These are phyloP conservation scores for Aphanomyces astaci DNA, from an alignment of 352 stramenopile species.

Conservation along the genomic window DNA sequence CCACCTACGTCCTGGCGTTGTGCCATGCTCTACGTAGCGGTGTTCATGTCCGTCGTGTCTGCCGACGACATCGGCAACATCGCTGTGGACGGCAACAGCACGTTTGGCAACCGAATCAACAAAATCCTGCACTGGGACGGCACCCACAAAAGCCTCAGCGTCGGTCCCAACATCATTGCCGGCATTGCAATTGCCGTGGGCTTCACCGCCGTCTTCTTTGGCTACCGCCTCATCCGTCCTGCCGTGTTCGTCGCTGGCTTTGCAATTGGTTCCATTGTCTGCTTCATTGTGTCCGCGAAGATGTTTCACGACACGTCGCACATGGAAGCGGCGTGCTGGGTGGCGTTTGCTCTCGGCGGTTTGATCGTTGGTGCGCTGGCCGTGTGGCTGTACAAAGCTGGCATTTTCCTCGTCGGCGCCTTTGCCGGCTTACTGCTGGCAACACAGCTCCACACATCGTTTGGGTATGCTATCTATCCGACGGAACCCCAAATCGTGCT, in stretches of 20 bases:
- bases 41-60: no score
- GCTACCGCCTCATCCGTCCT: slow-evolving; percentile 46
- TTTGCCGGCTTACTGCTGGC: slow-evolving; percentile 35
- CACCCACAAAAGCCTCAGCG: slow-evolving; percentile 24
- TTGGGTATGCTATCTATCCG: slow-evolving; percentile 32
- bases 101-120: slow-evolving; percentile 17
- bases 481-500: slow-evolving; percentile 36
- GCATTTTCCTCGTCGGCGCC: slow-evolving; percentile 36
- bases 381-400: slow-evolving; percentile 36
- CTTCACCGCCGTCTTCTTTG: slow-evolving; percentile 34
- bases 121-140: slow-evolving; percentile 10
- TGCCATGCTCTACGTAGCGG: no score
- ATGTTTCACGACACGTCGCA: slow-evolving; percentile 29
- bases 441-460: slow-evolving; percentile 40
- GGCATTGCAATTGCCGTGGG: slow-evolving; percentile 40
- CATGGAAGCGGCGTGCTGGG: slow-evolving; percentile 42
- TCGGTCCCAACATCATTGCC: slow-evolving; percentile 41
- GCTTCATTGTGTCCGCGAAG: slow-evolving; percentile 39
- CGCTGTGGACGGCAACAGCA: slow-evolving; percentile 23
- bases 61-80: no score
- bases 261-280: slow-evolving; percentile 49
- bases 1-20: no score
- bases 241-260: slow-evolving; percentile 67
- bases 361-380: slow-evolving; percentile 29
- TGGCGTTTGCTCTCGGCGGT: slow-evolving; percentile 36